phyloP scores from a whole-genome alignment of 202 grass and related monocot species.

The Dendrocalamus latiflorus region DNA sequence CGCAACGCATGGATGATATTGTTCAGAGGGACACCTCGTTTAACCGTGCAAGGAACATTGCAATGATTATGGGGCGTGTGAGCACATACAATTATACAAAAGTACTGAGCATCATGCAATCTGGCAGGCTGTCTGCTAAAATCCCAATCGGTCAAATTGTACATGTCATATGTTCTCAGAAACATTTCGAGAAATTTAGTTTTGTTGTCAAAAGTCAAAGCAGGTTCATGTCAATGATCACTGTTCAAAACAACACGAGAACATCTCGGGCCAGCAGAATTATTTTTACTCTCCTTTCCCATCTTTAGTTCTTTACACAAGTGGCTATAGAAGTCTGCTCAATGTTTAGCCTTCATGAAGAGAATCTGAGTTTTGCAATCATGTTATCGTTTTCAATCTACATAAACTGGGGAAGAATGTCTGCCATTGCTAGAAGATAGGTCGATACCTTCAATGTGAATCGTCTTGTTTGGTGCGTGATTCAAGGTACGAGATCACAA shows the following conservation, averaged over 20 bases:
- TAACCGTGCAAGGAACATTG: background rate
- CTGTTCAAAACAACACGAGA: background rate
- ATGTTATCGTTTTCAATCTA: background rate
- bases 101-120: background rate
- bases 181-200: background rate
- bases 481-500: conserved; percentile 65
- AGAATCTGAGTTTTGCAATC: background rate
- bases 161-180: background rate
- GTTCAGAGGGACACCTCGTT: background rate
- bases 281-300: background rate
- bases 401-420: background rate
- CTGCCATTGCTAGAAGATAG: conserved; percentile 12
- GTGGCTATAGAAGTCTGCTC: background rate
- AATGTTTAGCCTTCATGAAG: background rate
- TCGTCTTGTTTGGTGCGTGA: conserved; percentile 17
- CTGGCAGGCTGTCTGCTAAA: background rate
- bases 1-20: background rate
- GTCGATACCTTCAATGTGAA: conserved; percentile 24
- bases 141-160: background rate
- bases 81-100: background rate
- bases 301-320: background rate
- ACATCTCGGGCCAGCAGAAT: background rate
- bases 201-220: conserved; percentile 20
- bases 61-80: background rate
- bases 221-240: background rate